These are phyloP conservation scores for Aegilops bicornis DNA, from an alignment of 176 grass and related monocot species.

Conservation along the genomic window DNA sequence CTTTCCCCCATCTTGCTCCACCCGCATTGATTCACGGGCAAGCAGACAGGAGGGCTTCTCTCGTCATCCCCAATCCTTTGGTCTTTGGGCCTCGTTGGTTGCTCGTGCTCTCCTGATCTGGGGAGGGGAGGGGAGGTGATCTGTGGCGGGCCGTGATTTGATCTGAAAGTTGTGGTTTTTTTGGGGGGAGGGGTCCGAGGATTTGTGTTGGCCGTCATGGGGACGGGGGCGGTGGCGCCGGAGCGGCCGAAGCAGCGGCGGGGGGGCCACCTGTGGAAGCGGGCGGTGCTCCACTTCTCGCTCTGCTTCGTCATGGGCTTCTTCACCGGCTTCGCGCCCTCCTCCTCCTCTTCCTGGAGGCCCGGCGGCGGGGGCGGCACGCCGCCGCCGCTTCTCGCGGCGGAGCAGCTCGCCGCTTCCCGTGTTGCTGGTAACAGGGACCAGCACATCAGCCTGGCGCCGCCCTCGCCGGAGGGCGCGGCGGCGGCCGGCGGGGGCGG, in stretches of 20 bases:
- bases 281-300: constrained; percentile 89
- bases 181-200: neutral
- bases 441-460: constrained; percentile 20
- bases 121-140: neutral
- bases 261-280: constrained; percentile 80
- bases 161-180: constrained; percentile 5
- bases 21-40: neutral
- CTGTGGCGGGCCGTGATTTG: constrained; percentile 13
- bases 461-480: neutral
- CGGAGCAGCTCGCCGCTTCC: constrained; percentile 27
- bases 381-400: neutral
- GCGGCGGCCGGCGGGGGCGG: neutral
- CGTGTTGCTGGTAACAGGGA: neutral
- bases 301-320: constrained; percentile 98
- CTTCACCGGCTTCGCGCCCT: constrained; percentile 96
- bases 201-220: constrained; percentile 14
- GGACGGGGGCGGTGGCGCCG: constrained; percentile 35
- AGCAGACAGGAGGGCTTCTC: neutral
- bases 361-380: neutral
- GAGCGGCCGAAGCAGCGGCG: constrained; percentile 57
- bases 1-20: neutral
- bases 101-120: neutral
- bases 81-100: neutral
- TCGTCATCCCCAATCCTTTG: neutral
- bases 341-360: constrained; percentile 36